These are phyloP conservation scores for Diaporthe ampelina DNA, from an alignment of 2,329 filamentous ascomycete genomes.

Conservation along the genomic window DNA sequence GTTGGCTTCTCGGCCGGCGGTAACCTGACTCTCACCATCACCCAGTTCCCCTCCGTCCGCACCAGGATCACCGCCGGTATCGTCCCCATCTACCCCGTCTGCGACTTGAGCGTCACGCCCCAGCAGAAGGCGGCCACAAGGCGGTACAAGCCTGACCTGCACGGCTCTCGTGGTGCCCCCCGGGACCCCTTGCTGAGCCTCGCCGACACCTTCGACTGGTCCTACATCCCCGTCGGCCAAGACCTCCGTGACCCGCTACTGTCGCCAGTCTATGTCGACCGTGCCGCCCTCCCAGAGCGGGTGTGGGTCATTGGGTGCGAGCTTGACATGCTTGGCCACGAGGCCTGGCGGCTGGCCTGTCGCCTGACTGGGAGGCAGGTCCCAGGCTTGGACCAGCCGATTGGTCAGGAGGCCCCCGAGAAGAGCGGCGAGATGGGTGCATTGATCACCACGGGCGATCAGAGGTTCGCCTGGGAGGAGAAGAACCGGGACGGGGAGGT, in stretches of 20 bases:
- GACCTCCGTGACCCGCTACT: conserved; percentile 56
- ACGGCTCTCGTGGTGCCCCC: conserved; percentile 46
- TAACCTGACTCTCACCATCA: conserved; percentile 59
- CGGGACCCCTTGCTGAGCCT: conserved; percentile 49
- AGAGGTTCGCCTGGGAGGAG: conserved; percentile 49
- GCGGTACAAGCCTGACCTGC: conserved; percentile 54
- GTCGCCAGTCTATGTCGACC: conserved; percentile 53
- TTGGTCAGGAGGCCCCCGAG: conserved; percentile 48
- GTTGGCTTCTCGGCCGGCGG: conserved; percentile 67
- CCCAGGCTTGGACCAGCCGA: conserved; percentile 46
- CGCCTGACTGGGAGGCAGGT: conserved; percentile 51
- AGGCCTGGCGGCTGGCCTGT: conserved; percentile 56
- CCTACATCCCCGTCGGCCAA: conserved; percentile 54
- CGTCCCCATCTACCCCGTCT: conserved; percentile 60
- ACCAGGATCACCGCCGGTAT: conserved; percentile 51
- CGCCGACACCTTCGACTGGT: conserved; percentile 56
- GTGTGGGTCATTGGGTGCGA: conserved; percentile 61
- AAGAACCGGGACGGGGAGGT: conserved; percentile 44
- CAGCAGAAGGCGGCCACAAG: conserved; percentile 50
- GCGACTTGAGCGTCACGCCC: conserved; percentile 54
- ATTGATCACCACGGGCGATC: conserved; percentile 45
- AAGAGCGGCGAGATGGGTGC: conserved; percentile 45
- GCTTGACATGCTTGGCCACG: conserved; percentile 61
- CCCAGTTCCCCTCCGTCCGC: conserved; percentile 55
- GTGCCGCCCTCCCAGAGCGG: conserved; percentile 54